Base-by-base conservation (phyloP, 495 filamentous ascomycete species). In the Friedmanniomyces simplex region DNA sequence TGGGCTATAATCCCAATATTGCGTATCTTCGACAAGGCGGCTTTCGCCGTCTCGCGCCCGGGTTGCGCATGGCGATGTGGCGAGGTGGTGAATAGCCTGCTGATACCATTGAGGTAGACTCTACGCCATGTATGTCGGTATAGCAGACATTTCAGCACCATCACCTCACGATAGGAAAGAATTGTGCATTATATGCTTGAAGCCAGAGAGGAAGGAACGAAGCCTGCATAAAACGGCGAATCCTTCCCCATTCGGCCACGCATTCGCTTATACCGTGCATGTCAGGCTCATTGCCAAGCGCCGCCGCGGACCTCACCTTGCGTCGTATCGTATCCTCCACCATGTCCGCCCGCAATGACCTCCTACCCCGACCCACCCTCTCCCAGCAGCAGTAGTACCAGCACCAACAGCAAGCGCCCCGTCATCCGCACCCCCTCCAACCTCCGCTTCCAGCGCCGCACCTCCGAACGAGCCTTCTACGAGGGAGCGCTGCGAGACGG, bases 1-100 rank as follows among this genome's bases (percentile, higher is more conserved):
- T 99, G 94, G 41, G 94, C 94, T 69, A 99, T 96, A 60, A 99
- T 99, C 39, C 94, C 94, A 72, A 99, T 96, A 68, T 99, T 99
- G 58, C 93, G 78, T 50, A 91, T 93, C 48, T 72, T 77, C 43
- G 74, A 72, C 24, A 85, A 68, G 50, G 70, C 59, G 14, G 69
- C 48, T 14, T 62, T 41, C 18, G 58, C 52, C 51, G 51, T 22
- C 11, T 52, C 56, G 18, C 53, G 0, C 4, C 11, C 22, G 25
- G n/a, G 16, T 34, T 16, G 12, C 21, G 47, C 55, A 46, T 52
- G 3, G 47, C 21, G 5, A 1, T 10, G 47, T 18, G 48, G 16
- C 21, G 55, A 58, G 37, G 47, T 52, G 20, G 55, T 22, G 26
- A 58, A 25, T 2, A 16, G 26, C 30, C 49, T 34, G 30, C 3